Evolutionary conservation across 1,284 basidiomycete species (phyloP).

Genomic region (Moniliophthora roreri): DNA sequence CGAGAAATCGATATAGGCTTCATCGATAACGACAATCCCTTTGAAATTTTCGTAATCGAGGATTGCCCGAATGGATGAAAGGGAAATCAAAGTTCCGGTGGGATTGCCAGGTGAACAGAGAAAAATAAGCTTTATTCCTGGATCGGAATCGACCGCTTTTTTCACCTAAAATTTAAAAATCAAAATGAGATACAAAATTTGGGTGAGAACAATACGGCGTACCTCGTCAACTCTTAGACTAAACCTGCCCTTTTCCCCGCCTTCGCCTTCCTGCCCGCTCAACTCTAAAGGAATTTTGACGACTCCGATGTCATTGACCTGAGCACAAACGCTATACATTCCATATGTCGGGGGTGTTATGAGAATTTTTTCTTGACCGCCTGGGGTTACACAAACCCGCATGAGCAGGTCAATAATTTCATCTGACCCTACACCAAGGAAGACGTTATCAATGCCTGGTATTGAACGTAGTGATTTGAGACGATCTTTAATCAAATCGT

Average conservation of each 20-base stretch:
- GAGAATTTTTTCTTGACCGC: conserved; percentile 72
- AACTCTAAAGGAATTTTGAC: conserved; percentile 82
- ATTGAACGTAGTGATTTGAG: conserved; percentile 75
- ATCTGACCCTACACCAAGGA: conserved; percentile 96
- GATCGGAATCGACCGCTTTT: conserved; percentile 62
- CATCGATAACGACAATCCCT: conserved; percentile 93
- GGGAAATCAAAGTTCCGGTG: conserved; percentile 86
- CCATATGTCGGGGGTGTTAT: conserved; percentile 96
- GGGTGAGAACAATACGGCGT: conserved; percentile 30
- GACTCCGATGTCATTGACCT: conserved; percentile 91
- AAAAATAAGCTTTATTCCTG: conserved; percentile 88
- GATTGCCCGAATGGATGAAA: conserved; percentile 69
- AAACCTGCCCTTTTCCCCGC: conserved; percentile 75
- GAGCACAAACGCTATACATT: conserved; percentile 95
- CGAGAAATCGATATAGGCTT: conserved; percentile 97
- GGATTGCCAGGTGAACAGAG: conserved; percentile 98
- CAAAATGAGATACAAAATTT: neutral
- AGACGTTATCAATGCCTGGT: conserved; percentile 72
- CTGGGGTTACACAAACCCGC: conserved; percentile 85
- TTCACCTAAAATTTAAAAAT: conserved; percentile 58
- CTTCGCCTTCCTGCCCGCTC: conserved; percentile 55
- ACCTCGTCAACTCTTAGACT: conserved; percentile 78
- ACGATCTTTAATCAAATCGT: conserved; percentile 76
- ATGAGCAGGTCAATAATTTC: conserved; percentile 97
- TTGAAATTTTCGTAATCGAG: conserved; percentile 83